Conservation (phyloP, 78 protist genomes). For the Chrysochromulina tobinii region DNA sequence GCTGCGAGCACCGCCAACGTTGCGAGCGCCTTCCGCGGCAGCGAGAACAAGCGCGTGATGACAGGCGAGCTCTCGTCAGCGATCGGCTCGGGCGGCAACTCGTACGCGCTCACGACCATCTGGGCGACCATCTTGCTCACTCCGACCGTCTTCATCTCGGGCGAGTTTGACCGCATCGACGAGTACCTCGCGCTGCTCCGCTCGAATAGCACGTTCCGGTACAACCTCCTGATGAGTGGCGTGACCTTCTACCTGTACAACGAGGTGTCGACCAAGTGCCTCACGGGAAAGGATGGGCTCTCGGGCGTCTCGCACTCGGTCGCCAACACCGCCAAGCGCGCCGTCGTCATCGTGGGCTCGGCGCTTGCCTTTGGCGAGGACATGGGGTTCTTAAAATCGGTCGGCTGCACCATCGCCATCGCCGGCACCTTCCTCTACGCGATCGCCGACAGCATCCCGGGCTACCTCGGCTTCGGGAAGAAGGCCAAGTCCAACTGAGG, state of each 20-base stretch:
- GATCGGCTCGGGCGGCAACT: slow-evolving; percentile 35
- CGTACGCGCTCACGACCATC: slow-evolving; percentile 30
- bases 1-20: slow-evolving; percentile 32
- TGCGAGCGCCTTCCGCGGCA: slow-evolving; percentile 32
- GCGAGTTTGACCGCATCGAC: neutral
- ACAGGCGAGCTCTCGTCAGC: no score
- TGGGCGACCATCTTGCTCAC: neutral
- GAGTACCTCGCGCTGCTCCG: neutral
- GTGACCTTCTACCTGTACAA: slow-evolving; percentile 25
- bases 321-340: slow-evolving; percentile 56
- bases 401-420: neutral
- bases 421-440: slow-evolving; percentile 35
- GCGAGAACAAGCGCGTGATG: slow-evolving; percentile 33
- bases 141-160: neutral
- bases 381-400: neutral
- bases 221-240: slow-evolving; percentile 10
- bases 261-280: slow-evolving; percentile 24
- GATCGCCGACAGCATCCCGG: neutral
- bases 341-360: slow-evolving; percentile 45
- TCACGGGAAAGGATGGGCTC: slow-evolving; percentile 26
- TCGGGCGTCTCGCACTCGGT: slow-evolving; percentile 43
- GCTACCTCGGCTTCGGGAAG: no score
- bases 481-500: no score
- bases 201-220: neutral
- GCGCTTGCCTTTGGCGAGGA: slow-evolving; percentile 25